These are phyloP conservation scores for Didymella sp. DNA, from an alignment of 2,329 filamentous ascomycete genomes.

Conservation along the genomic window DNA sequence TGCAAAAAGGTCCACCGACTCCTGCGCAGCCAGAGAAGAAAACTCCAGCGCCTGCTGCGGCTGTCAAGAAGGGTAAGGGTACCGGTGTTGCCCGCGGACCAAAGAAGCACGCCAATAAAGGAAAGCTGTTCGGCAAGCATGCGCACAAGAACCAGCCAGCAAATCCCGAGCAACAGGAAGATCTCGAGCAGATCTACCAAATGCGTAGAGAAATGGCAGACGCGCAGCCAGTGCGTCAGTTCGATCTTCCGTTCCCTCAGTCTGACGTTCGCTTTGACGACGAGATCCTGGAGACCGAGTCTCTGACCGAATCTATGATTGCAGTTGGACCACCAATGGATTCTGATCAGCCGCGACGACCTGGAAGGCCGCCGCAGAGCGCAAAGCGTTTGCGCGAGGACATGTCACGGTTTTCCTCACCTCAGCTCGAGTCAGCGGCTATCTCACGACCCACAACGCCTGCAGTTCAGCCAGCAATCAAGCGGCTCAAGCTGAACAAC, in stretches of 20 bases:
- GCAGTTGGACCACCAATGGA: conserved; percentile 47
- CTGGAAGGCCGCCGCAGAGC: conserved; percentile 37
- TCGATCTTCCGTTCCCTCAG: conserved; percentile 32
- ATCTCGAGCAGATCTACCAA: conserved; percentile 35
- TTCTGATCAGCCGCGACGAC: conserved; percentile 39
- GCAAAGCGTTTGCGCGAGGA: conserved; percentile 46
- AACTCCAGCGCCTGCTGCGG: conserved; percentile 22
- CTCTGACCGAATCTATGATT: conserved; percentile 46
- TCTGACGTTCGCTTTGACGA: conserved; percentile 49
- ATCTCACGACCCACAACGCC: conserved; percentile 46
- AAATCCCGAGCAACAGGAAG: conserved; percentile 37
- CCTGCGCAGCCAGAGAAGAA: conserved; percentile 38
- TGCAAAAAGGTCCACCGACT: conserved; percentile 45
- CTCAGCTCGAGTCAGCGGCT: conserved; percentile 40
- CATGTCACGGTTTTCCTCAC: conserved; percentile 40
- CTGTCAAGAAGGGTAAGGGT: conserved; percentile 40
- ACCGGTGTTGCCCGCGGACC: conserved; percentile 36
- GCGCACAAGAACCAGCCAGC: conserved; percentile 39
- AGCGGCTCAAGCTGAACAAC: conserved; percentile 47
- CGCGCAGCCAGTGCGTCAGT: conserved; percentile 33
- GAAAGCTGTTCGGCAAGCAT: conserved; percentile 40
- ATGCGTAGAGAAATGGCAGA: conserved; percentile 38
- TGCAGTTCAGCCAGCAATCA: conserved; percentile 37
- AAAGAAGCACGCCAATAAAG: conserved; percentile 44
- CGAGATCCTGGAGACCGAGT: conserved; percentile 47